Evolutionary conservation across 2,329 filamentous ascomycete species (phyloP), one percentile per base, ranked within the genome.

Genomic region (Graphilbum fragrans): DNA sequence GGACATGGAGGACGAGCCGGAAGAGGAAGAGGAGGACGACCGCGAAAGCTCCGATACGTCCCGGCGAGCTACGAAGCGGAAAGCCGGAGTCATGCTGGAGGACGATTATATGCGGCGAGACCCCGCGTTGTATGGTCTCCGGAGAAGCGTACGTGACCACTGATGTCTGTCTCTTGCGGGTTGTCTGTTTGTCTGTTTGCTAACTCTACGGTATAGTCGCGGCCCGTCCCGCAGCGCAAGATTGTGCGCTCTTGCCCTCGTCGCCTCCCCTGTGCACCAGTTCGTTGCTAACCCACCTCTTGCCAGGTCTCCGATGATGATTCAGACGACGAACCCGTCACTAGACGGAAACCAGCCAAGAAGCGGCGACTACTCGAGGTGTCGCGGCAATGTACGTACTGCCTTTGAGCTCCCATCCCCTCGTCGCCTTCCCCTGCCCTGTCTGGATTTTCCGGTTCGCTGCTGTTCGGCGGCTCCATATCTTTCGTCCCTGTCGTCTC

Each of bases 101-200:
- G 82, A 92, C 45, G 80, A 87, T 37, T 88, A 80, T 56, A 94
- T 96, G 53, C 74, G 81, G 53, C 83, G 86, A 55, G 94, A 98
- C 55, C 92, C 92, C 35, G 87, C 94, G 63, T 70, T 98, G 9
- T 98, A 96, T 66, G 92, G 92, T 37, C 70, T 98, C 51, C 79
- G 92, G 52, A 77, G 92, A 65, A 98, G 92, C 67, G 88, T 92
- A 80, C 48, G 82, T 39, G 48, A 38, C n/a, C 31, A 11, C 31
- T 9, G 10, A 9, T 29, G n/a, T 41, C 25, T 35, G 41, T 23
- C 27, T 21, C 38, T 41, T 38, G 42, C 38, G 42, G 48, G 12
- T 12, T 19, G 4, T 12, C 12, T 27, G 14, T 35, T 27, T 5
- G 16, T n/a, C 1, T 23, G 18, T 22, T 18, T 16, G 11, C 25